phyloP scores from a whole-genome alignment of 1,284 basidiomycete genomes.

The Cutaneotrichosporon sp. region DNA sequence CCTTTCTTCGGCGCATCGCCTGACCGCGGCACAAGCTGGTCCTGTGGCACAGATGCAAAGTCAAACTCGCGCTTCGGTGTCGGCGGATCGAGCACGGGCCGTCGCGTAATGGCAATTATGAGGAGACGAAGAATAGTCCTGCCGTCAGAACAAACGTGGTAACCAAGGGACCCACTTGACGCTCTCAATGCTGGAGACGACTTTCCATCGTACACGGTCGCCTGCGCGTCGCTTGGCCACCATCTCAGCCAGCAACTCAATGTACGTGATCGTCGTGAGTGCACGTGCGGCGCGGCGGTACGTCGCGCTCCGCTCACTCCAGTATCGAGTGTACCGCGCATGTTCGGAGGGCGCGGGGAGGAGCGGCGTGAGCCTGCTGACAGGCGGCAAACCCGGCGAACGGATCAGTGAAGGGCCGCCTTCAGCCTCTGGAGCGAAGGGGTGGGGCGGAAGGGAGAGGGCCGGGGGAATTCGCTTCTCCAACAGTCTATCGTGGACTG shows the following conservation, averaged over 20 bases:
- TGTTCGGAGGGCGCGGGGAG: constrained; percentile 42
- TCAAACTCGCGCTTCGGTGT: constrained; percentile 83
- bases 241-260: constrained; percentile 83
- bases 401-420: constrained; percentile 9
- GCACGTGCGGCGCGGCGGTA: constrained; percentile 72
- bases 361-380: constrained; percentile 22
- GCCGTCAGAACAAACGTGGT: neutral
- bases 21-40: constrained; percentile 7
- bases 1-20: neutral
- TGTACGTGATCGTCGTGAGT: constrained; percentile 68
- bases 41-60: constrained; percentile 57
- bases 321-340: constrained; percentile 67
- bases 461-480: constrained; percentile 59
- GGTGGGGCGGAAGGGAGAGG: constrained; percentile 59
- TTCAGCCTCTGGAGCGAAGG: constrained; percentile 44
- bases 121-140: constrained; percentile 69
- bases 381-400: constrained; percentile 4
- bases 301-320: constrained; percentile 60
- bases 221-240: constrained; percentile 59
- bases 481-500: constrained; percentile 77
- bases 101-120: constrained; percentile 64
- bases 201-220: constrained; percentile 61
- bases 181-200: constrained; percentile 66
- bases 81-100: constrained; percentile 67
- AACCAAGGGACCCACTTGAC: constrained; percentile 61